Evolutionary conservation across 2,329 filamentous ascomycete species (phyloP).

Genomic region (Claviceps arundinis): DNA sequence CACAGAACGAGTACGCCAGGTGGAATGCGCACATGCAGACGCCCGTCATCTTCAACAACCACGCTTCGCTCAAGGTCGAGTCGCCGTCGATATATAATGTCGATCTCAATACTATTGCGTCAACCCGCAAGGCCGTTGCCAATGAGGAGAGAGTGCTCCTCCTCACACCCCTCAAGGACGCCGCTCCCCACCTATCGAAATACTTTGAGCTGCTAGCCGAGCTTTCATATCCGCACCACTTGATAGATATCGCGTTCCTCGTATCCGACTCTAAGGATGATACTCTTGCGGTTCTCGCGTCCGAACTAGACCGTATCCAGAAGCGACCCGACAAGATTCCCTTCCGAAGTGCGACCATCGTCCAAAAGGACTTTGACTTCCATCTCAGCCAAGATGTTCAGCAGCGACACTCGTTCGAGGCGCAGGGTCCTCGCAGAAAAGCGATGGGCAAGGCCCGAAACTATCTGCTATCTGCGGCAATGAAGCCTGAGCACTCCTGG

Average conservation of each 20-base stretch:
- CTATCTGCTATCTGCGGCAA: conserved; percentile 68
- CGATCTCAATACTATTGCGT: conserved; percentile 73
- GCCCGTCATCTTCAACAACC: conserved; percentile 92
- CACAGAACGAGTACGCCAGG: conserved; percentile 73
- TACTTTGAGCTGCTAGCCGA: conserved; percentile 89
- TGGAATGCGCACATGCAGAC: conserved; percentile 86
- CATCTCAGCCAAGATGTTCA: conserved; percentile 65
- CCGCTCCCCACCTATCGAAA: conserved; percentile 65
- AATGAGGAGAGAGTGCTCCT: conserved; percentile 86
- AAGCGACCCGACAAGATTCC: conserved; percentile 64
- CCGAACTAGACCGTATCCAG: conserved; percentile 81
- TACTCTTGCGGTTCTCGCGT: conserved; percentile 71
- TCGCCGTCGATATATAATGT: conserved; percentile 64
- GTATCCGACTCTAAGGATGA: conserved; percentile 88
- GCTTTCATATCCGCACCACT: conserved; percentile 83
- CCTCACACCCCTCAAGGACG: conserved; percentile 85
- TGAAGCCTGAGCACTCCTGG: conserved; percentile 94
- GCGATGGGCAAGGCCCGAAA: conserved; percentile 84
- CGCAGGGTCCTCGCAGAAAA: conserved; percentile 81
- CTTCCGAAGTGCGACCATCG: conserved; percentile 72
- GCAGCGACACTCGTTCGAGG: conserved; percentile 72
- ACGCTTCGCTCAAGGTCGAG: conserved; percentile 76
- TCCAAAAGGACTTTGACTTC: conserved; percentile 84
- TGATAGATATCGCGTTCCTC: conserved; percentile 91
- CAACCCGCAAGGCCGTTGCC: conserved; percentile 61